Percentiles rank a stretch among this genome's conserved stretches.
These are phyloP conservation scores for Mycena haematopus DNA, from an alignment of 768 basidiomycete genomes.

Conservation along the genomic window DNA sequence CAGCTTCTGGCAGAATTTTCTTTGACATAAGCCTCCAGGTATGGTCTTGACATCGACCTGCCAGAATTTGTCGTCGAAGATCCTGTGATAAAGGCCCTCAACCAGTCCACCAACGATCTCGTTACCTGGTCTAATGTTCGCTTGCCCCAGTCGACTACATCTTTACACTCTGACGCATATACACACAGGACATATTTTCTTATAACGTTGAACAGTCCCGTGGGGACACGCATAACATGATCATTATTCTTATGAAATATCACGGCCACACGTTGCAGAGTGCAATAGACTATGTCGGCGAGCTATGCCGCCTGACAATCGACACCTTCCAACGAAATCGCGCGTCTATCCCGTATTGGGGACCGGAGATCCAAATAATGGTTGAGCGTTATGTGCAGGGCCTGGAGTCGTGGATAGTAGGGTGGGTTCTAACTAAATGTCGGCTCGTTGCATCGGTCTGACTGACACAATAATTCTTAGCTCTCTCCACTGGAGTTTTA, in stretches of 20 bases:
- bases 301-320: conserved; percentile 62
- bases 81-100: conserved; percentile 63
- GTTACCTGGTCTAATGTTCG: conserved; percentile 86
- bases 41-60: conserved; percentile 70
- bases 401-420: conserved; percentile 76
- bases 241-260: conserved; percentile 70
- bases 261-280: conserved; percentile 63
- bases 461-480: conserved; percentile 36
- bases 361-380: conserved; percentile 61
- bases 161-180: conserved; percentile 9
- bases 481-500: conserved; percentile 75
- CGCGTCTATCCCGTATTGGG: conserved; percentile 64
- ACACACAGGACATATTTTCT: conserved; percentile 70
- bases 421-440: conserved; percentile 41
- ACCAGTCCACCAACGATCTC: conserved; percentile 75
- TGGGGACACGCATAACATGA: conserved; percentile 74
- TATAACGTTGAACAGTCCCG: conserved; percentile 79
- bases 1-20: conserved; percentile 2
- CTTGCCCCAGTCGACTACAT: conserved; percentile 1
- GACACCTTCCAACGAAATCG: conserved; percentile 57
- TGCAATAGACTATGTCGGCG: conserved; percentile 69
- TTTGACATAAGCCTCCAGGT: conserved; percentile 41
- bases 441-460: not conserved
- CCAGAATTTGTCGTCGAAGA: conserved; percentile 75
- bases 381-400: conserved; percentile 65